These are phyloP conservation scores for Teratosphaeria gauchensis DNA, from an alignment of 2,329 filamentous ascomycete species.

Conservation along the genomic window DNA sequence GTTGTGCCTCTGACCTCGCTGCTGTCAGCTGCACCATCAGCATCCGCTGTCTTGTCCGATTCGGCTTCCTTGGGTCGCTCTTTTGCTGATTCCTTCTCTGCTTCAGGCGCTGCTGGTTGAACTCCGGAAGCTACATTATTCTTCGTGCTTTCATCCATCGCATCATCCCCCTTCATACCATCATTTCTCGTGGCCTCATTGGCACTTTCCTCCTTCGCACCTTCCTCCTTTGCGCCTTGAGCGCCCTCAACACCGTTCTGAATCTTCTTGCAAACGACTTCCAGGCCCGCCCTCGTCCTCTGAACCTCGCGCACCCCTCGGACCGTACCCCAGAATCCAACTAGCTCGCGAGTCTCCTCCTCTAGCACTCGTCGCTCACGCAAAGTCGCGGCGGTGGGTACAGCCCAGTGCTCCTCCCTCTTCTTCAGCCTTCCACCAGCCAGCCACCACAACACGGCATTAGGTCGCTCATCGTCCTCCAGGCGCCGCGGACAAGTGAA, in stretches of 20 bases:
- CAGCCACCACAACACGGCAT: constrained; percentile 4
- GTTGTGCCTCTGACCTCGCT: neutral
- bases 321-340: constrained; percentile 7
- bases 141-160: neutral
- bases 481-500: neutral
- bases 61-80: neutral
- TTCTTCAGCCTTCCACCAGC: constrained; percentile 2
- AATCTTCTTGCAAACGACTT: neutral
- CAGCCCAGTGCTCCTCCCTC: neutral
- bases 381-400: constrained; percentile 2
- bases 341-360: constrained; percentile 1
- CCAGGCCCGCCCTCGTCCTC: constrained; percentile 1
- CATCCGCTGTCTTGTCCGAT: neutral
- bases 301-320: constrained; percentile 1
- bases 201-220: no score
- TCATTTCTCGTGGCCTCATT: neutral
- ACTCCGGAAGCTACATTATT: neutral
- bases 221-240: neutral
- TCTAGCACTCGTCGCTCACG: constrained; percentile 3
- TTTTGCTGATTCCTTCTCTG: neutral
- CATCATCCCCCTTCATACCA: neutral
- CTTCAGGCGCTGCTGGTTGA: neutral
- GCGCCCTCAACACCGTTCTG: neutral
- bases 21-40: neutral
- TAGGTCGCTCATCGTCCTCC: constrained; percentile 2